Base-by-base conservation (phyloP, 352 stramenopile species). In the Globisporangium camurandrum region DNA sequence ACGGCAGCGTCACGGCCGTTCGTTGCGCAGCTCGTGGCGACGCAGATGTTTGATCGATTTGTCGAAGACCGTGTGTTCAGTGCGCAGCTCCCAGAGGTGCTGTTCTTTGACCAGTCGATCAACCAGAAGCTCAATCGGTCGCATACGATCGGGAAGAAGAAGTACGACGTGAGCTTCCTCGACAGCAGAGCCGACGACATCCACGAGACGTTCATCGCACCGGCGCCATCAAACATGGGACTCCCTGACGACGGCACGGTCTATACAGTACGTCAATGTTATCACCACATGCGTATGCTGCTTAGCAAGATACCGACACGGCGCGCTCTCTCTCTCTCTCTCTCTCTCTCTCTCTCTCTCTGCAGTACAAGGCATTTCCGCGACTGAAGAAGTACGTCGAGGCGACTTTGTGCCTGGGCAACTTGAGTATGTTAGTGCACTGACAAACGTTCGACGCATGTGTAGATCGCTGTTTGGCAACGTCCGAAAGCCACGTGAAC, bases 21-120 rank as follows among this genome's bases (percentile, higher is more conserved):
- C 62, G 59, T 92, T 20, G 42, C 69, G 16, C 67, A 84, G 22
- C 48, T 92, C 24, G 69, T 89, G 23, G 62, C 45, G 24, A 89
- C 80, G 7, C 80, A 92, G 45, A 90, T 93, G 78, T 93, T 93
- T 53, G 72, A 90, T 54, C 78, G 81, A 2, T 93, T 93, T 45
- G 73, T 86, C 47, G 75, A 89, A 67, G 81, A 93, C 40, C 74
- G 81, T 16, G 64, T 84, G 19, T 78, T 84, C 42, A 84, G 73
- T 51, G 62, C 72, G 19, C 56, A 70, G 33, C 61, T 88, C 28
- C 60, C 78, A 1, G 76, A 93, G 55, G 81, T 93, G 41, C 45
- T 82, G 3, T 93, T 93, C 59, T 93, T 93, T 44, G 81, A 93
- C 40, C 76, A 89, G 54, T 89, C 81, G 9, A 93, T 93, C 53